These are phyloP conservation scores for Termitomyces sp. DNA, from an alignment of 768 basidiomycete genomes.

Conservation along the genomic window DNA sequence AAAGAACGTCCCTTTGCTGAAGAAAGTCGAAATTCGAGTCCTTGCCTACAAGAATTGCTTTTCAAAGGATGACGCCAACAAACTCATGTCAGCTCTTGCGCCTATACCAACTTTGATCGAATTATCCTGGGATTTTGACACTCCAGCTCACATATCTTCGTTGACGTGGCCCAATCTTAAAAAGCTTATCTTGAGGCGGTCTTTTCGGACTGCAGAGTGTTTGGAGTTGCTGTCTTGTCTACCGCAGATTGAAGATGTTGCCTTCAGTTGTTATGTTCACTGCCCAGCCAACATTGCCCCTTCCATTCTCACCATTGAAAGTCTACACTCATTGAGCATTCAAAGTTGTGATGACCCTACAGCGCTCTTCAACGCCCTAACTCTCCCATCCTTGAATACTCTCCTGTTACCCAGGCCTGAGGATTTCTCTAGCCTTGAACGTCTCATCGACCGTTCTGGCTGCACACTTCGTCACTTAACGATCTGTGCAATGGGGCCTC, in stretches of 20 bases:
- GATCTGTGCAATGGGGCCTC: too few relatives aligned
- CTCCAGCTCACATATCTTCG: not conserved
- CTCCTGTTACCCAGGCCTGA: not conserved
- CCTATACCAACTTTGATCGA: not conserved
- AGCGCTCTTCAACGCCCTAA: not conserved
- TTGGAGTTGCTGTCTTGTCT: not conserved
- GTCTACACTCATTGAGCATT: not conserved
- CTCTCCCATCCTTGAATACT: not conserved
- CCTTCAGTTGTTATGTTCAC: not conserved
- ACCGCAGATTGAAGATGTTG: not conserved
- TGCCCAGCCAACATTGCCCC: not conserved
- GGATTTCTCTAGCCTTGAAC: not conserved
- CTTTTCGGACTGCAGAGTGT: not conserved
- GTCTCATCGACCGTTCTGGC: not conserved
- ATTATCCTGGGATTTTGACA: not conserved
- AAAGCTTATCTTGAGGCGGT: not conserved
- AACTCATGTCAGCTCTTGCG: not conserved
- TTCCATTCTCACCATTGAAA: not conserved
- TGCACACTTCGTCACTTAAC: not conserved
- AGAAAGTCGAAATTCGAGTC: not conserved
- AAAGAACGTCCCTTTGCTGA: not conserved
- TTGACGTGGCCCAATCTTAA: not conserved
- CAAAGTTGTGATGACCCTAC: not conserved
- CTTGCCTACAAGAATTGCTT: too few relatives aligned
- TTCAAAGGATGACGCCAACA: too few relatives aligned